Percentiles rank a stretch among this genome's conserved stretches.
Conservation (phyloP, 768 basidiomycete genomes). For the Russula lepida region DNA sequence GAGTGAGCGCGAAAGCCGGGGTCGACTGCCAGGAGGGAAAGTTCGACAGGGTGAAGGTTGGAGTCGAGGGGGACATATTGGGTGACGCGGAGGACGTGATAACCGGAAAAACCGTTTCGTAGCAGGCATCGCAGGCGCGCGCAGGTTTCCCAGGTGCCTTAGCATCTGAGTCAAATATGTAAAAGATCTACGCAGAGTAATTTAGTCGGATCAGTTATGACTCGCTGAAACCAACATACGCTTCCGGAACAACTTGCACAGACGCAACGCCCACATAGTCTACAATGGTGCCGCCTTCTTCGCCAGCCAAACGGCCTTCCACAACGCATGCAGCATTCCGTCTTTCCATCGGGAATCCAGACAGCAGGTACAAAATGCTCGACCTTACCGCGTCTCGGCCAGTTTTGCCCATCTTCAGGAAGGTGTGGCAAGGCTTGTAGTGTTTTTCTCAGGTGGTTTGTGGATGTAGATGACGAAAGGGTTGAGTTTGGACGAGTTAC, state of each 20-base stretch:
- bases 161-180: constrained; percentile 49
- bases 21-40: constrained; percentile 52
- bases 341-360: constrained; percentile 85
- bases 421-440: constrained; percentile 67
- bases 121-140: constrained; percentile 80
- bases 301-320: constrained; percentile 67
- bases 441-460: constrained; percentile 62
- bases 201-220: constrained; percentile 3
- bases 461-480: constrained; percentile 68
- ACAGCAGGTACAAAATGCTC: constrained; percentile 86
- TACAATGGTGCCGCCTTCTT: constrained; percentile 76
- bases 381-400: constrained; percentile 43
- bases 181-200: constrained; percentile 56
- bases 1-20: constrained; percentile 24
- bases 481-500: constrained; percentile 73
- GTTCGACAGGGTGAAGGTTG: constrained; percentile 43
- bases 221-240: constrained; percentile 36
- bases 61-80: constrained; percentile 25
- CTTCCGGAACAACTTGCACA: constrained; percentile 77
- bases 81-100: constrained; percentile 26
- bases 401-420: constrained; percentile 37
- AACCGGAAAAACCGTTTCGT: constrained; percentile 75
- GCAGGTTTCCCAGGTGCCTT: constrained; percentile 51
- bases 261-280: constrained; percentile 79
- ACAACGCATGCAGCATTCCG: constrained; percentile 82